These are phyloP conservation scores for Apocynum venetum DNA, from an alignment of 257 asterid genomes.

Conservation along the genomic window DNA sequence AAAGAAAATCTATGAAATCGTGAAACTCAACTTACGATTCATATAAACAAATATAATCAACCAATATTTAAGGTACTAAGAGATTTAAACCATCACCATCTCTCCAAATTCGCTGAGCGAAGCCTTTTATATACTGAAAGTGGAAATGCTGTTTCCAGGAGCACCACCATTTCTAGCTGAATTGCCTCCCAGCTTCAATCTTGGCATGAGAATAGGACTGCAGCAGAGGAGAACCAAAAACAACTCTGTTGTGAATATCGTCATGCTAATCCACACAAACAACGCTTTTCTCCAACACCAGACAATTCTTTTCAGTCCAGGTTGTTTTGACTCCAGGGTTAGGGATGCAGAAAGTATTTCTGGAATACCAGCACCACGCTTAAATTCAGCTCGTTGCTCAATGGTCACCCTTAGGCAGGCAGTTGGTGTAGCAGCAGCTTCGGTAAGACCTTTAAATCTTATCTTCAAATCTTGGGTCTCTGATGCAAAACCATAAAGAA, in stretches of 20 bases:
- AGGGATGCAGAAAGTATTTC: constrained; percentile 64
- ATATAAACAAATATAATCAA: background rate
- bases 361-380: constrained; percentile 66
- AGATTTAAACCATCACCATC: background rate
- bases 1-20: background rate
- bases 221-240: constrained; percentile 64
- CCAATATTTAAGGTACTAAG: too few relatives aligned
- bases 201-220: constrained; percentile 58
- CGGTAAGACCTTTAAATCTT: constrained; percentile 45
- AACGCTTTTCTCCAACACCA: constrained; percentile 80
- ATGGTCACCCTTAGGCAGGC: constrained; percentile 61
- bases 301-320: constrained; percentile 41
- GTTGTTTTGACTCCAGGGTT: constrained; percentile 64
- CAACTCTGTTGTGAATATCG: constrained; percentile 52
- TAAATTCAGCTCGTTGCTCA: constrained; percentile 74
- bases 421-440: constrained; percentile 55
- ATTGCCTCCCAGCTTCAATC: constrained; percentile 39
- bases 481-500: constrained; percentile 58
- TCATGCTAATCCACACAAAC: constrained; percentile 75
- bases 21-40: background rate
- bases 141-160: constrained; percentile 19
- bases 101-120: background rate
- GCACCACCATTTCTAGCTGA: constrained; percentile 22
- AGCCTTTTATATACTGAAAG: constrained; percentile 14
- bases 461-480: constrained; percentile 65